These are phyloP conservation scores for Ophiocordyceps camponoti-floridani DNA, from an alignment of 2,329 filamentous ascomycete genomes.

Conservation along the genomic window DNA sequence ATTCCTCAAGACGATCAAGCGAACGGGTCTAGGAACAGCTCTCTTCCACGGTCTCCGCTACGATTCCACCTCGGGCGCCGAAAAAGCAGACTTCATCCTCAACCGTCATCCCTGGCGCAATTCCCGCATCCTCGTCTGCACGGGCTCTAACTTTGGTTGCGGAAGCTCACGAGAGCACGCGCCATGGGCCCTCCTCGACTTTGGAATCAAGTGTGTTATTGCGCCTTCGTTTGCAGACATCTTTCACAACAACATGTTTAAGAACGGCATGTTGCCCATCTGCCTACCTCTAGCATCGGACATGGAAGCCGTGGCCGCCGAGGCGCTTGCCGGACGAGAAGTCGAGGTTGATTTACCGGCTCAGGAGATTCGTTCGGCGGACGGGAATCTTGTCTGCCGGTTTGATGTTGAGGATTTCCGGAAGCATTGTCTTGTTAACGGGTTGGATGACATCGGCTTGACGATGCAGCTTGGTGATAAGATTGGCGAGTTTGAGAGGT, in stretches of 20 bases:
- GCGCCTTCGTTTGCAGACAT: constrained; percentile 63
- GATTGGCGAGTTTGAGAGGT: constrained; percentile 67
- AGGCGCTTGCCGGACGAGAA: constrained; percentile 65
- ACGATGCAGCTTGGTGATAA: constrained; percentile 87
- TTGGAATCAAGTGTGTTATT: constrained; percentile 87
- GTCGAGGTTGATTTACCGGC: constrained; percentile 78
- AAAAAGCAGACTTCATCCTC: constrained; percentile 70
- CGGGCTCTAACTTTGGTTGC: constrained; percentile 88
- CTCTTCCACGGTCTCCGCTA: constrained; percentile 78
- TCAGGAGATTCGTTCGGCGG: constrained; percentile 61
- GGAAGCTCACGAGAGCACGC: constrained; percentile 88
- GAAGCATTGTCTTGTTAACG: constrained; percentile 86
- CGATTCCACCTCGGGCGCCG: constrained; percentile 47
- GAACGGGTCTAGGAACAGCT: constrained; percentile 75
- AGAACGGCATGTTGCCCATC: constrained; percentile 96
- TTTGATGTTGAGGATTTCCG: constrained; percentile 90
- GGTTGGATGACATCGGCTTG: constrained; percentile 86
- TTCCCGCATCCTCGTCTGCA: constrained; percentile 79
- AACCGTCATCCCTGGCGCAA: constrained; percentile 76
- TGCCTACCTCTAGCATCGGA: constrained; percentile 48
- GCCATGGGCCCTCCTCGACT: constrained; percentile 91
- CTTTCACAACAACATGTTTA: constrained; percentile 99
- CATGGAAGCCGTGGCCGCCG: constrained; percentile 53
- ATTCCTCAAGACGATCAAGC: constrained; percentile 98
- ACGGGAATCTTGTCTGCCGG: constrained; percentile 53